Percentiles rank a stretch among this genome's conserved stretches.
phyloP scores from a whole-genome alignment of 352 stramenopile species.

The Pythium myriotylum region DNA sequence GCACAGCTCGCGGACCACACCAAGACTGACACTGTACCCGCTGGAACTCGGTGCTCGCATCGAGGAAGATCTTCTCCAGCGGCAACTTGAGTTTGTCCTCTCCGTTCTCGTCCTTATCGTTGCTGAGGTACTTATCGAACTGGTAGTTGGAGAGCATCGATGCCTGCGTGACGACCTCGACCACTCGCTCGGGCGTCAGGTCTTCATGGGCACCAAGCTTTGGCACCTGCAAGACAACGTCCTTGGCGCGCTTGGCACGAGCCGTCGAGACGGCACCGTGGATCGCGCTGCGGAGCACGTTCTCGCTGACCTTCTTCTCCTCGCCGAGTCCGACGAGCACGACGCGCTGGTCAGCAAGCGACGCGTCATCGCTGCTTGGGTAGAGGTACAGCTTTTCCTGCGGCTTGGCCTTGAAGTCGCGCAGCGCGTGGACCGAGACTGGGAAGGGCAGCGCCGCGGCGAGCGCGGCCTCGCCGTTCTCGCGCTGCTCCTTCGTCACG shows the following conservation, averaged over 20 bases:
- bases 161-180: slow-evolving; percentile 73
- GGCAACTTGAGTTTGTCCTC: slow-evolving; percentile 70
- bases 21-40: slow-evolving; percentile 32
- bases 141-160: slow-evolving; percentile 88
- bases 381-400: slow-evolving; percentile 80
- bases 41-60: slow-evolving; percentile 57
- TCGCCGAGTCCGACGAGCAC: slow-evolving; percentile 79
- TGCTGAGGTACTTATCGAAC: slow-evolving; percentile 82
- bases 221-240: slow-evolving; percentile 61
- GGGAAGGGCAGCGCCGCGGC: slow-evolving; percentile 58
- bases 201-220: slow-evolving; percentile 27
- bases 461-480: slow-evolving; percentile 24
- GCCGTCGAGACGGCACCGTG: slow-evolving; percentile 58
- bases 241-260: slow-evolving; percentile 52
- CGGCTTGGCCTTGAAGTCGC: slow-evolving; percentile 65
- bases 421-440: slow-evolving; percentile 61
- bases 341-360: slow-evolving; percentile 48
- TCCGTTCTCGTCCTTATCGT: slow-evolving; percentile 54
- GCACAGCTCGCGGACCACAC: background rate
- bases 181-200: slow-evolving; percentile 44
- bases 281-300: slow-evolving; percentile 65
- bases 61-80: slow-evolving; percentile 65
- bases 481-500: slow-evolving; percentile 38
- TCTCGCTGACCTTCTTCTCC: slow-evolving; percentile 62
- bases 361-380: slow-evolving; percentile 42